Evolutionary conservation across 1,284 basidiomycete species (phyloP), one percentile per base, ranked within the genome.

Genomic region (Termitomyces sp.): DNA sequence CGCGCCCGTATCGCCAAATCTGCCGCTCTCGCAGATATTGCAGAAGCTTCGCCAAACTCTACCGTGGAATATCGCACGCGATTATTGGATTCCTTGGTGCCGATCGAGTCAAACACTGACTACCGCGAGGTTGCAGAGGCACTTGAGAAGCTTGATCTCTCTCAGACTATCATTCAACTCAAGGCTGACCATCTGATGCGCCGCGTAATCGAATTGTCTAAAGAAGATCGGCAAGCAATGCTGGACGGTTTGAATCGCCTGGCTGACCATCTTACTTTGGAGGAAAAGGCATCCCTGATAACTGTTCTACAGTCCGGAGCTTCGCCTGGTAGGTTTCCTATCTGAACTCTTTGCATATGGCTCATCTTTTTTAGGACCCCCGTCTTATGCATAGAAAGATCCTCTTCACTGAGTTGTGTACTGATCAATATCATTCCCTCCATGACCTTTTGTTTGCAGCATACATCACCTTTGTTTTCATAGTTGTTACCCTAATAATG

Each of bases 1-100:
- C 88, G 94, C 44, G 86, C 86, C 16, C 85, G 87, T 50, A 70
- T 90, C 28, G 86, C 88, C 19, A 81, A 79, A 46, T 85, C 84
- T 1, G 68, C 73, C 43, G 84, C 84, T 11, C 73, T 90, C 40
- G 71, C 73, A 13, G 71, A 75, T 48, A 72, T 91, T 30, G 72
- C 75, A 5, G 79, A 80, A 52, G 83, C 85, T 1, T 81, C 79
- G 57, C 86, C 88, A 3, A 78, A 78, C 26, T 73, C 84, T 1
- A 75, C 78, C 9, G 69, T 72, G 21, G 84, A 87, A 44, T 81
- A 87, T 57, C 80, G 84, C 39, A 67, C 72, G 11, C 77, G 74
- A 48, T 66, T 89, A 2, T 66, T 91, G 41, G 70, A 82, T 55
- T 77, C 76, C 2, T 68, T 90, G n/a, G 71, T 84, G 2, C 75